These are phyloP conservation scores for Podaxis sp. DNA, from an alignment of 768 basidiomycete genomes.

Conservation along the genomic window DNA sequence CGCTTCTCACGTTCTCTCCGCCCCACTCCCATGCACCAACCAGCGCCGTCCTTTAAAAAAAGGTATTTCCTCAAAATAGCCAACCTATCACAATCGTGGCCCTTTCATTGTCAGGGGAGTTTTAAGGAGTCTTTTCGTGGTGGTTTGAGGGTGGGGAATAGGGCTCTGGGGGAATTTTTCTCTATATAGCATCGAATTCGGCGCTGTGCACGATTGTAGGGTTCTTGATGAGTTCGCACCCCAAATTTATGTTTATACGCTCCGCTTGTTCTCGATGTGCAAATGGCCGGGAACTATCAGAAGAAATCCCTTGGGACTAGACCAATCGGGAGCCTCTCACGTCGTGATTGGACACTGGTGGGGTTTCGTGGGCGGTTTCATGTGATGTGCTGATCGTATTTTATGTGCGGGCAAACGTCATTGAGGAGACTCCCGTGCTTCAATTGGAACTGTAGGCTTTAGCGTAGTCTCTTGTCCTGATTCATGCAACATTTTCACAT, in stretches of 20 bases:
- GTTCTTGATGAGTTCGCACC: background rate
- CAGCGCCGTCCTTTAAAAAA: background rate
- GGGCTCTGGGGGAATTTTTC: background rate
- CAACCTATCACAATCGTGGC: background rate
- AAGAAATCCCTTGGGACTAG: too few relatives aligned
- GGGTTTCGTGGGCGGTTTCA: too few relatives aligned
- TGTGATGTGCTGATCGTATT: too few relatives aligned
- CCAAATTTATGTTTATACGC: background rate
- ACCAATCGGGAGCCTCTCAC: too few relatives aligned
- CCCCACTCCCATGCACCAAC: background rate
- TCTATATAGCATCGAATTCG: background rate
- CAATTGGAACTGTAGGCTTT: too few relatives aligned
- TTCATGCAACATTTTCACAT: background rate
- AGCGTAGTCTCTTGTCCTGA: too few relatives aligned
- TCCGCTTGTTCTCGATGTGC: background rate
- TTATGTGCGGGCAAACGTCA: too few relatives aligned
- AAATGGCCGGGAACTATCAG: too few relatives aligned
- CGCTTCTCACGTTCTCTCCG: background rate
- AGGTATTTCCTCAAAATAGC: background rate
- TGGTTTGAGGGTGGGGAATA: background rate
- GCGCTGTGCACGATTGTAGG: background rate
- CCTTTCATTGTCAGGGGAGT: background rate
- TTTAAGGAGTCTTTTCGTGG: background rate
- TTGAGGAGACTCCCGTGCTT: too few relatives aligned
- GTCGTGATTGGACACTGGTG: too few relatives aligned